Conservation (phyloP, 2,329 filamentous ascomycete genomes). For the Madurella mycetomatis region DNA sequence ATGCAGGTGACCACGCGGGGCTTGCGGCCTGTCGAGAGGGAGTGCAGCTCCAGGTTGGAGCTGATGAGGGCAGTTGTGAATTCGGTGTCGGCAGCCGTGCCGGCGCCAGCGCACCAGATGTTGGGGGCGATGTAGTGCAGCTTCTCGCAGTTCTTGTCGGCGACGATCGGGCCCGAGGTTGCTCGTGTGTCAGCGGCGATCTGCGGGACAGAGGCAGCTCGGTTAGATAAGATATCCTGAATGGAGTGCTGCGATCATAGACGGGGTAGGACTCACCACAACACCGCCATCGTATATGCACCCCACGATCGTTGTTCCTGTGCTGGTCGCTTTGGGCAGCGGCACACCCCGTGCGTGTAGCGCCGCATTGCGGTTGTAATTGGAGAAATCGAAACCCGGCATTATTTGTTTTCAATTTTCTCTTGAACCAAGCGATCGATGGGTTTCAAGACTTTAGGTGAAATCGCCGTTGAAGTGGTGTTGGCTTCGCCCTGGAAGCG, state of each 20-base stretch:
- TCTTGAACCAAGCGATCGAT: neutral
- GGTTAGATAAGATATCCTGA: neutral
- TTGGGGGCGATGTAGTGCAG: conserved; percentile 97
- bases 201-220: conserved; percentile 38
- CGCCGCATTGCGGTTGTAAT: conserved; percentile 98
- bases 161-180: conserved; percentile 94
- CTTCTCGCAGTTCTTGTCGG: conserved; percentile 99
- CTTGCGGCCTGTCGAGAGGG: conserved; percentile 91
- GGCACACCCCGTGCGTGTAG: conserved; percentile 92
- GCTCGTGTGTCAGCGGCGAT: conserved; percentile 98
- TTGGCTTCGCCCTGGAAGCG: neutral
- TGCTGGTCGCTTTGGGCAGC: conserved; percentile 95
- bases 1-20: conserved; percentile 98
- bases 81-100: conserved; percentile 96
- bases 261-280: conserved; percentile 60
- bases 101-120: conserved; percentile 98
- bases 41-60: conserved; percentile 95
- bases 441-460: neutral
- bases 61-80: conserved; percentile 99
- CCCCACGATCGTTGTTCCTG: conserved; percentile 97
- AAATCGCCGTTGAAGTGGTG: neutral
- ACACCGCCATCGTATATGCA: conserved; percentile 96
- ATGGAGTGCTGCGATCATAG: neutral
- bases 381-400: conserved; percentile 98
- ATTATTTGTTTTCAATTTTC: conserved; percentile 50